Base-by-base conservation (phyloP, 305 asterid genomes). In the Fraxinus velutina region DNA sequence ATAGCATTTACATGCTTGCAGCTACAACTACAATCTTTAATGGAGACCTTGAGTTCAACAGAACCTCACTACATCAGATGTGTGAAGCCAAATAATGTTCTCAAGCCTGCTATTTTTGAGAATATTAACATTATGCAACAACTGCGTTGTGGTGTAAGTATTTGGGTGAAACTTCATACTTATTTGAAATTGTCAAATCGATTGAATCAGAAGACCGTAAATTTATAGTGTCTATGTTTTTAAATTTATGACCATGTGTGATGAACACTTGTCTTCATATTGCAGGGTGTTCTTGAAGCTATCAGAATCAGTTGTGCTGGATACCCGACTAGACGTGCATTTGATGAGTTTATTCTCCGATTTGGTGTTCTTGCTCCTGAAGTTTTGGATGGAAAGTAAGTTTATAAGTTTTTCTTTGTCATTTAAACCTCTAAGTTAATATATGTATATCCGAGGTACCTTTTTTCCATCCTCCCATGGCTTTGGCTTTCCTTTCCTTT, bases 61-160 rank as follows among this genome's bases (percentile, higher is more conserved):
- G 99, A 94, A 87, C 99, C 99, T 86, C 97, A 97, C 90, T 94
- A 97, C 88, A 97, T 97, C 87, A 94, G 99, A 87, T 97, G 99
- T 84, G 99, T 97, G 82, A 97, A 97, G 87, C 99, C 99, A 52
- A 97, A 97, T 89, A 94, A 90, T 81, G 92, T 85, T 84, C 93
- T 97, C 78, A 97, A 93, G 92, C 99, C 99, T 84, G 93, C 93
- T 78, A 93, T 94, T 79, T 97, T 97, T 89, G 99, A 97, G 92
- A 94, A 92, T 87, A 75, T 87, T 82, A 97, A 94, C 81, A 87
- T 97, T 78, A 97, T 97, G 86, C 98, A 97, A 84, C 99, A 97
- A 85, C 86, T 97, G 82, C 97, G 99, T 72, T 97, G 99, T 89
- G 99, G 99, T 87, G 99, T 97, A 90, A 94, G 98, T 93, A 85